phyloP scores from a whole-genome alignment of 352 stramenopile species.

The Globisporangium polare region DNA sequence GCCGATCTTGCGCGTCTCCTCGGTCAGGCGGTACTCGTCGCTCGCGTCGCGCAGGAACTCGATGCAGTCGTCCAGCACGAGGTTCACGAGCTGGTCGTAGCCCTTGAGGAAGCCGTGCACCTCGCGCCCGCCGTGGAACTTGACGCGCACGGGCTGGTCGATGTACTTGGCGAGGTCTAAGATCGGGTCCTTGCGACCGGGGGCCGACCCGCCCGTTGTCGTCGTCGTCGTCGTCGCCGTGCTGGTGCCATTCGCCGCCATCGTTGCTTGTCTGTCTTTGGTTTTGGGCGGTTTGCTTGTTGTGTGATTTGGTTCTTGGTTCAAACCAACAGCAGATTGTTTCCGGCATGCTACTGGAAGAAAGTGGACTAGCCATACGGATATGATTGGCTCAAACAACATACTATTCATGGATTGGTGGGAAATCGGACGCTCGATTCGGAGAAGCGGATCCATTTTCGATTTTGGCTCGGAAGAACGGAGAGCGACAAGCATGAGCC shows the following conservation, averaged over 20 bases:
- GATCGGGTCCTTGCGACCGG: slow-evolving; percentile 77
- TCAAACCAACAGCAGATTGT: neutral
- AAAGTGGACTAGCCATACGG: neutral
- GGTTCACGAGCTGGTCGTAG: slow-evolving; percentile 97
- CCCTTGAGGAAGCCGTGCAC: slow-evolving; percentile 91
- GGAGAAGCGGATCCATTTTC: slow-evolving; percentile 16
- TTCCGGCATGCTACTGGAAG: neutral
- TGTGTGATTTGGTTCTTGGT: slow-evolving; percentile 4
- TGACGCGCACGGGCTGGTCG: slow-evolving; percentile 92
- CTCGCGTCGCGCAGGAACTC: slow-evolving; percentile 93
- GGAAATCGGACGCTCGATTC: neutral
- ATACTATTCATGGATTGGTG: neutral
- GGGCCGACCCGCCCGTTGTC: slow-evolving; percentile 19
- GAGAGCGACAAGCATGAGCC: slow-evolving; percentile 24
- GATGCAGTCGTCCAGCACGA: slow-evolving; percentile 95
- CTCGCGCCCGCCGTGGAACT: slow-evolving; percentile 93
- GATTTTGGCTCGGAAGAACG: slow-evolving; percentile 5
- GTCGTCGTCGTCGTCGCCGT: slow-evolving; percentile 15
- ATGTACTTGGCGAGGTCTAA: slow-evolving; percentile 95
- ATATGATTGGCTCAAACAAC: neutral
- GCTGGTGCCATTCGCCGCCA: slow-evolving; percentile 52
- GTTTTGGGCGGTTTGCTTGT: neutral
- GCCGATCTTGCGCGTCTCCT: slow-evolving; percentile 91
- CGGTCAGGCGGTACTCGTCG: slow-evolving; percentile 87
- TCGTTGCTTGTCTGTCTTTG: slow-evolving; percentile 16